Evolutionary conservation across 1,139 yeast genomes (phyloP), one percentile per base, ranked within the genome.

Genomic region (Saccharomycopsis hybrid): DNA sequence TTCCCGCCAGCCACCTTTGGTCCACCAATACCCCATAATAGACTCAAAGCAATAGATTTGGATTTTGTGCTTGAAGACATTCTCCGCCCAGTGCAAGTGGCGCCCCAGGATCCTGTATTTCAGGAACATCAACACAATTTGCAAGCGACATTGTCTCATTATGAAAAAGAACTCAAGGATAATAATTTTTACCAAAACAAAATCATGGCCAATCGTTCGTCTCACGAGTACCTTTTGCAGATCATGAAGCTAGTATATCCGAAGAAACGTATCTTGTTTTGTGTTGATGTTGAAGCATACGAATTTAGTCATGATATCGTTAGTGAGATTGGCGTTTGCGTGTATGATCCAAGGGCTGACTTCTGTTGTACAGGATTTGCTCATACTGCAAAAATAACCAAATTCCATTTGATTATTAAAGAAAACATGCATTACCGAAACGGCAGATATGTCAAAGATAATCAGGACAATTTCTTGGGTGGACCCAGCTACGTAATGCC

Each of bases 251-350:
- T 54, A 2, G 56, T 66, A 4, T 51, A 43, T 32, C n/a, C 57
- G 4, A 62, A 62, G 28, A 59, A 65, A 32, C 62, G 69, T 36
- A 68, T 71, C 0, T 65, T 80, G 18, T 66, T 82, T 44, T 73
- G 81, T 25, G 64, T 85, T 25, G 92, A 85, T 61, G 69, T 82
- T 8, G 92, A 85, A 61, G 83, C 85, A 3, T 81, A 70, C 68
- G 94, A 85, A 58, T 58, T 64, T 18, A 63, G 73, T 53, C 67
- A 65, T 7, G 58, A 65, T 18, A 55, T 65, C 8, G 68, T 84
- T 27, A 82, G 87, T 0, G 94, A 85, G 61, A 73, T 84, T 46
- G 94, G 94, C 2, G 65, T 85, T 2, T 71, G 85, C 2, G 73
- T 84, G 3, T 83, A 77, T 61, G 86, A 82, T 55, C 87, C 89